Conservation (phyloP, 257 asterid species). For the Solanum corneliomulleri region DNA sequence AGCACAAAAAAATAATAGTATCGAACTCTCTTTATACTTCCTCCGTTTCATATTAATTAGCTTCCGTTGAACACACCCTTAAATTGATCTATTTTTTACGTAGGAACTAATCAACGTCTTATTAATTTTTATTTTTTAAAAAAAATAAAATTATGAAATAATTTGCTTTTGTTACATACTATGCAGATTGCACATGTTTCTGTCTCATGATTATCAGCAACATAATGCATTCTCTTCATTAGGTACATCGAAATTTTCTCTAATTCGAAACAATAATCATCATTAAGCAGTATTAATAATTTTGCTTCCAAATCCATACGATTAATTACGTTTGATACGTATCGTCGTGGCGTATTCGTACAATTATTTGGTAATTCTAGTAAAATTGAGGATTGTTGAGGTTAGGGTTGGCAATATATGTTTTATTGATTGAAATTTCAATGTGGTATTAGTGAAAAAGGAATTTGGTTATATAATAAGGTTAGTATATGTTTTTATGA, state of each 20-base stretch:
- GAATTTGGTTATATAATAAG: neutral
- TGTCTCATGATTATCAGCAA: neutral
- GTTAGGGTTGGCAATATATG: neutral
- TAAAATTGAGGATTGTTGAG: neutral
- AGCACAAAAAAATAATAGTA: neutral
- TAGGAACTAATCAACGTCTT: neutral
- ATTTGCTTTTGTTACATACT: neutral
- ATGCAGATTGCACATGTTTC: neutral
- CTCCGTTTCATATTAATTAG: neutral
- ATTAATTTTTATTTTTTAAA: no score
- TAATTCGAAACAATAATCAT: neutral
- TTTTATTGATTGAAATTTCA: neutral
- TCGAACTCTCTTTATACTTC: neutral
- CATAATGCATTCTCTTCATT: neutral
- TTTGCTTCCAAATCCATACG: neutral
- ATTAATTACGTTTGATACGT: neutral
- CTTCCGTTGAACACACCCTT: no score
- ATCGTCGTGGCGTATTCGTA: neutral
- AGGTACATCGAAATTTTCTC: neutral
- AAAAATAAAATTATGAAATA: no score
- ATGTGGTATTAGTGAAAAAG: neutral
- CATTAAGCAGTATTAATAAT: neutral
- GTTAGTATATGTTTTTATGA: neutral
- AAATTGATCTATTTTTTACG: no score
- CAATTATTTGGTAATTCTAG: neutral